Base-by-base conservation (phyloP, 2,329 filamentous ascomycete species). In the Colletotrichum zoysiae region DNA sequence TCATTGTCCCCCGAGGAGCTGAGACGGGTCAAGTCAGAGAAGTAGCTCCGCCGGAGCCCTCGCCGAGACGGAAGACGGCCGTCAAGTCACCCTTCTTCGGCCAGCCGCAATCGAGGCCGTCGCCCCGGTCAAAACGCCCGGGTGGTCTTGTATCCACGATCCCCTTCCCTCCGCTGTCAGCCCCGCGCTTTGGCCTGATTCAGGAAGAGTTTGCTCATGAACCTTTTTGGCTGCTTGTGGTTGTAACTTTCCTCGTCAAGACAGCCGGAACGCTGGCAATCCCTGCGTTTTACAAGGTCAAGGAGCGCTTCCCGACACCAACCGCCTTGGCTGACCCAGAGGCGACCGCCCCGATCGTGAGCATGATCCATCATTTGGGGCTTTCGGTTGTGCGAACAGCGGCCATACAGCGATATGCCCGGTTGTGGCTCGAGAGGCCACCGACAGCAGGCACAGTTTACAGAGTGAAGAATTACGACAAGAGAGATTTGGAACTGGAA, bases 201-300 rank as follows among this genome's bases (percentile, higher is more conserved):
- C 95, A 98, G 79, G 95, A 97, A 79, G 88, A 91, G 74, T 88
- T 97, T 20, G 90, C 90, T 2, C 81, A 88, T 61, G 87, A 94
- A 68, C 92, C 95, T 0, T 97, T 97, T 80, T 91, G 90, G 74
- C 88, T 98, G 1, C 87, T 97, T 1, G 86, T 97, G 40, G 94
- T 93, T 16, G 91, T 95, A 6, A 94, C 93, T 0, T 95, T 97
- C 76, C 89, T 97, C 40, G 95, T 95, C 79, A 91, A 92, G 71
- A 97, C 95, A 0, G 86, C 89, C 3, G 95, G 93, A 14, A 87
- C 85, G 58, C 86, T 89, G 12, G 93, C 95, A 5, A 91, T 96
- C 38, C 95, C 95, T 0, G 86, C 92, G 0, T 92, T 97, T 74
- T 91, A 91, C 78, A 78, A 85, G 18, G 84, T 97, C 16, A 91